Base-by-base conservation (phyloP, 352 stramenopile genomes). In the Pythium aristosporum region DNA sequence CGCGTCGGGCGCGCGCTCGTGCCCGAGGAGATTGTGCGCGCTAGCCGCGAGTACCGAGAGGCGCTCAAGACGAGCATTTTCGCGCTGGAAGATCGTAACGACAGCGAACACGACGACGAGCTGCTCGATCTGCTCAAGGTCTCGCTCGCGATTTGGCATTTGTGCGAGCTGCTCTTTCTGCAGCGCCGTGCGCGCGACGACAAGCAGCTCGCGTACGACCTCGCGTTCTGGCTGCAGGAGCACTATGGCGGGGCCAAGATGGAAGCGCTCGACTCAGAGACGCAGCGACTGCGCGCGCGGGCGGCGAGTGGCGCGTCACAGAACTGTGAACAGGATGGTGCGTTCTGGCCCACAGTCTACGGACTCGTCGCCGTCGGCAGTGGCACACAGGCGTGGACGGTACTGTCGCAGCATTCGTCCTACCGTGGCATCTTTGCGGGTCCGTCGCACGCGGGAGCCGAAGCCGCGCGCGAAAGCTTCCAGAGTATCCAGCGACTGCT, bases 121-220 rank as follows among this genome's bases (percentile, higher is more conserved):
- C 59, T 72, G 20, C 43, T 68, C 8, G 65, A 72, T 42, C 61
- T 92, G 55, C 59, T 94, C 28, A 91, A 92, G 69, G 83, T 89
- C 11, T 91, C 85, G 42, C 69, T 94, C 30, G 83, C 85, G 18
- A 75, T 94, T 18, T 90, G 82, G 79, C 83, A 92, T 61, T 55
- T 94, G 48, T 91, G 85, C 32, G 85, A 94, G 65, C 65, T 94
- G 47, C 69, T 92, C 28, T 79, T 91, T 23, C 73, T 94, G 10
- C 80, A 87, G 60, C 70, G 73, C 46, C 79, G 79, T 41, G 65
- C 68, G 6, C 73, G 77, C 57, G 76, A 81, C 36, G 82, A 93
- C 67, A 74, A 65, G 37, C 64, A 67, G 28, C 67, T 91, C 37
- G 79, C 83, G 6, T 94, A 94, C 70, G 83, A 89, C 28, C 64